Evolutionary conservation across 225 moss, liverwort and hornwort genomes (phyloP), one percentile per base, ranked within the genome.

Genomic region (Antitrichia curtipendula): DNA sequence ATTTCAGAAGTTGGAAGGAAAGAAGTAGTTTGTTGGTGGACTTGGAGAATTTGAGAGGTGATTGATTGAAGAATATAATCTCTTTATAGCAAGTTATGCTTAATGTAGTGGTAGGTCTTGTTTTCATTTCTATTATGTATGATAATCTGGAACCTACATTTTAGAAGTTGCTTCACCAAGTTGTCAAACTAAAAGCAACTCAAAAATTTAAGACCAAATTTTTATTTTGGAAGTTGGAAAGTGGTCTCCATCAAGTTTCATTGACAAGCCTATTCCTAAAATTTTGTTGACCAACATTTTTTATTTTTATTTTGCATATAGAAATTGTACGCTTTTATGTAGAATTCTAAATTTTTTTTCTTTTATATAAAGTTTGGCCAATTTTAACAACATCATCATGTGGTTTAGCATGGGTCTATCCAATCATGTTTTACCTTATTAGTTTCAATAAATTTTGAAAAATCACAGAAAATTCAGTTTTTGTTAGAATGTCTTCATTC

Each of bases 201-300:
- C 36, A 65, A 36, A 65, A 65, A 36, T 10, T 21, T 0, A 66
- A 21, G n/a, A 3, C 4, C 12, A n/a, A 20, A n/a, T n/a, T n/a
- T n/a, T n/a, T n/a, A n/a, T n/a, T n/a, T n/a, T n/a, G n/a, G n/a
- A 68, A 22, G 38, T 38, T 38, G 7, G 4, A 68, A 38, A 68
- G 38, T n/a, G 10, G 4, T 2, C 22, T 38, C 38, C 0, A 68
- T 7, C 0, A 38, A 20, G 15, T 29, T 63, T 7, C 7, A 62
- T 63, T 3, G 3, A 31, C 2, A 1, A 63, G 65, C 20, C n/a
- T 19, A 0, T 68, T 2, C 3, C 4, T n/a, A 1, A 68, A 66
- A 12, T 21, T 38, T 23, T 68, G 4, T 68, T 22, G 7, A 2
- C 38, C 13, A 13, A 40, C 7, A 38, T 38, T 68, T 40, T 1